A percentile compares a stretch with the other conserved stretches of the same genome.
Evolutionary conservation across 345 rosid species (phyloP).

Genomic region (Brassica incana): DNA sequence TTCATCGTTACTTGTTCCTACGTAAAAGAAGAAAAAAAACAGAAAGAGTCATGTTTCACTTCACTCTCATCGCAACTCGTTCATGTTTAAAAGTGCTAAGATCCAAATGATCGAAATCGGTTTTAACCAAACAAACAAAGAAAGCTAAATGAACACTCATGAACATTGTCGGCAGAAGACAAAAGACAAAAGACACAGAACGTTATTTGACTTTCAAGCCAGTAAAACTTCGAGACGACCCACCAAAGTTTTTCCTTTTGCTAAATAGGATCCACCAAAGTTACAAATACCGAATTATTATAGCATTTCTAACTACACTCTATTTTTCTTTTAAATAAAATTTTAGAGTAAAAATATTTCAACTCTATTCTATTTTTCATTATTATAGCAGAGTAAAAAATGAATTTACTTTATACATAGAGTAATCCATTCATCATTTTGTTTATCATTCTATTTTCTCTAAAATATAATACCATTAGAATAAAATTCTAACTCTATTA

Average conservation of each 20-base stretch:
- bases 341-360: too few relatives aligned
- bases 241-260: background rate
- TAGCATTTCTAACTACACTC: too few relatives aligned
- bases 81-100: background rate
- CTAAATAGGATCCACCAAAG: background rate
- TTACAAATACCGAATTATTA: too few relatives aligned
- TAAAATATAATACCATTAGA: too few relatives aligned
- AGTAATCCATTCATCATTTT: too few relatives aligned
- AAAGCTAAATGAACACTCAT: conserved; percentile 8
- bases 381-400: too few relatives aligned
- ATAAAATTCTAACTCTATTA: too few relatives aligned
- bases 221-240: conserved; percentile 19
- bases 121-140: conserved; percentile 33
- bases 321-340: too few relatives aligned
- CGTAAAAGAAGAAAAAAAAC: background rate
- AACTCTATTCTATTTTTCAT: too few relatives aligned
- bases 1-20: conserved; percentile 26
- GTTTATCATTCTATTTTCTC: too few relatives aligned
- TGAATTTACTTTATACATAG: too few relatives aligned
- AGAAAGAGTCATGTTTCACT: conserved; percentile 23
- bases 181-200: conserved; percentile 16
- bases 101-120: conserved; percentile 19
- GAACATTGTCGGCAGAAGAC: conserved; percentile 33
- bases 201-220: conserved; percentile 27
- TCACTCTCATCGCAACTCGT: background rate